These are phyloP conservation scores for Pseudopyricularia cyperi DNA, from an alignment of 2,329 filamentous ascomycete species.

Conservation along the genomic window DNA sequence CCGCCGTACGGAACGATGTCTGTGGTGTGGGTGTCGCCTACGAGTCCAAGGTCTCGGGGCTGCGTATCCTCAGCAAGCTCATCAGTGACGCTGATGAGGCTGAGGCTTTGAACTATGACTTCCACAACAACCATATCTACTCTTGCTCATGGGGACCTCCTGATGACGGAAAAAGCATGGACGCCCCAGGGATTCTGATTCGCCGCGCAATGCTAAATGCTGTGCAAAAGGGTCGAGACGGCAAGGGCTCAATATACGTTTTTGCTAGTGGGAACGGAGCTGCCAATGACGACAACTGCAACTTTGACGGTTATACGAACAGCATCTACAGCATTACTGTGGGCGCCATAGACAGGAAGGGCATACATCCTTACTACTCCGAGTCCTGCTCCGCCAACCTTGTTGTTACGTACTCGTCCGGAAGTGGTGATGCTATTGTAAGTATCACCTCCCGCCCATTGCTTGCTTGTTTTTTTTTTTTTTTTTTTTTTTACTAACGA, in stretches of 20 bases:
- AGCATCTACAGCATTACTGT: constrained; percentile 98
- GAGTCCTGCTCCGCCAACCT: constrained; percentile 92
- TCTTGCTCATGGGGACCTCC: constrained; percentile 98
- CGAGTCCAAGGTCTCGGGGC: constrained; percentile 76
- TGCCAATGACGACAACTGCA: constrained; percentile 81
- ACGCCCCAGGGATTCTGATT: constrained; percentile 80
- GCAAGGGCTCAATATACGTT: constrained; percentile 83
- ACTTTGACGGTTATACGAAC: constrained; percentile 98
- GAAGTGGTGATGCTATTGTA: constrained; percentile 65
- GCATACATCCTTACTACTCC: constrained; percentile 88
- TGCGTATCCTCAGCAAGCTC: constrained; percentile 81
- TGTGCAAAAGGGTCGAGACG: constrained; percentile 72
- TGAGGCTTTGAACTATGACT: constrained; percentile 81
- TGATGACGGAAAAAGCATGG: constrained; percentile 89
- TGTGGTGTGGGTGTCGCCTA: constrained; percentile 96
- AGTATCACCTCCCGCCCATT: neutral
- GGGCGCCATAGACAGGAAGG: constrained; percentile 77
- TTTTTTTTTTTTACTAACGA: neutral
- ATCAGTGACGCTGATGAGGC: constrained; percentile 92
- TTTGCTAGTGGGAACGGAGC: constrained; percentile 96
- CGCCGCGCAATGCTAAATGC: constrained; percentile 83
- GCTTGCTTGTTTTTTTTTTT: neutral
- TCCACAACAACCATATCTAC: constrained; percentile 87
- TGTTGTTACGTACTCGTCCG: constrained; percentile 94
- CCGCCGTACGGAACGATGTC: constrained; percentile 80